A percentile compares a stretch with the other conserved stretches of the same genome.
Conservation (phyloP, 1,139 yeast genomes). For the Yamadazyma pseudoaaseri region DNA sequence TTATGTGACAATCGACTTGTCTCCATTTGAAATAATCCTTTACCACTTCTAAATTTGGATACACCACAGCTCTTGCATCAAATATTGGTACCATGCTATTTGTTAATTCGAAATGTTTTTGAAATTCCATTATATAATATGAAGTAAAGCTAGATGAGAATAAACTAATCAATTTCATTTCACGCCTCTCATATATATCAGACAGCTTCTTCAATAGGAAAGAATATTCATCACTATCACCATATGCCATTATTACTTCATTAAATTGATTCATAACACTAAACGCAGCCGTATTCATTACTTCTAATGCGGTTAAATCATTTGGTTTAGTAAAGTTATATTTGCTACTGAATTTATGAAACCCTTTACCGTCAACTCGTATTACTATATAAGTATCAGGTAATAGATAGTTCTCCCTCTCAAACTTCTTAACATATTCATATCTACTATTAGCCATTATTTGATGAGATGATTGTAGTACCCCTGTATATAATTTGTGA, state of each 20-base stretch:
- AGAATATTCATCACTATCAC: constrained; percentile 94
- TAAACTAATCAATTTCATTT: constrained; percentile 72
- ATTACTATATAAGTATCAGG: constrained; percentile 83
- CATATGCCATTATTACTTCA: constrained; percentile 81
- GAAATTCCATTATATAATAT: constrained; percentile 70
- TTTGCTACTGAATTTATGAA: constrained; percentile 75
- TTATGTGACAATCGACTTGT: constrained; percentile 95
- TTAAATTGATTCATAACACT: constrained; percentile 61
- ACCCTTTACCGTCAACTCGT: constrained; percentile 91
- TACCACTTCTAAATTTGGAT: constrained; percentile 62
- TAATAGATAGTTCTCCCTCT: constrained; percentile 66
- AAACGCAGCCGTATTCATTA: constrained; percentile 81
- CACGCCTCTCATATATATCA: constrained; percentile 75
- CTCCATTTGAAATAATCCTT: constrained; percentile 93
- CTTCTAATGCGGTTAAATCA: constrained; percentile 67
- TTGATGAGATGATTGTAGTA: background rate
- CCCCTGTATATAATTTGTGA: background rate
- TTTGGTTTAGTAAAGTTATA: constrained; percentile 87
- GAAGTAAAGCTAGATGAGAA: constrained; percentile 83
- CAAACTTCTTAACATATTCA: constrained; percentile 85
- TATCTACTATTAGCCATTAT: constrained; percentile 76
- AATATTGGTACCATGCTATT: constrained; percentile 70
- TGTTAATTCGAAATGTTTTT: constrained; percentile 43
- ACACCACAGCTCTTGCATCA: constrained; percentile 87
- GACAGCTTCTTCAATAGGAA: constrained; percentile 67